These are phyloP conservation scores for Agaricus sinodeliciosus DNA, from an alignment of 768 basidiomycete species.

Conservation along the genomic window DNA sequence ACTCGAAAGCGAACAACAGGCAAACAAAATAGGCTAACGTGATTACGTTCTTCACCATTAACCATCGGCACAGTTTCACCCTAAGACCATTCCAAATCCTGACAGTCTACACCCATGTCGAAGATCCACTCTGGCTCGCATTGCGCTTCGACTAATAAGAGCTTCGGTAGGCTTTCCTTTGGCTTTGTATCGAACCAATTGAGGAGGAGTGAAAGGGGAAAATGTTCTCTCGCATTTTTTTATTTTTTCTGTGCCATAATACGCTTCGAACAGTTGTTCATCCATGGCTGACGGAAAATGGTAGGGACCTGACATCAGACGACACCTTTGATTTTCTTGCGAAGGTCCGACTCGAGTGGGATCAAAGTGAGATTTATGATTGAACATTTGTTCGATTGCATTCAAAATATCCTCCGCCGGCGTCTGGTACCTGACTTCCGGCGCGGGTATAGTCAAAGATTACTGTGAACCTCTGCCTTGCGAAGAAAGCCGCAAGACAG, in stretches of 20 bases:
- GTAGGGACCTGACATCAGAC: conserved; percentile 43
- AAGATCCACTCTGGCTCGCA: conserved; percentile 43
- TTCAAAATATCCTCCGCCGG: conserved; percentile 53
- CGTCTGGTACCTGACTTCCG: conserved; percentile 47
- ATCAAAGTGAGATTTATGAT: conserved; percentile 30
- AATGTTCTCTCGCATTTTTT: neutral
- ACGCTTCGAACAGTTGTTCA: conserved; percentile 25
- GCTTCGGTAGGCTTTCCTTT: conserved; percentile 34
- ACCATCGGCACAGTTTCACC: conserved; percentile 26
- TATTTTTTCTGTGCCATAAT: conserved; percentile 18
- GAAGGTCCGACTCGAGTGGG: conserved; percentile 20
- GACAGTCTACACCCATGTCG: conserved; percentile 30
- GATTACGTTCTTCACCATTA: conserved; percentile 50
- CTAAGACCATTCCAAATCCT: conserved; percentile 25
- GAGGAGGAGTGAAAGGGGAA: neutral
- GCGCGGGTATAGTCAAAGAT: conserved; percentile 63
- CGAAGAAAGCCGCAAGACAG: conserved; percentile 57
- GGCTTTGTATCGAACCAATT: conserved; percentile 22
- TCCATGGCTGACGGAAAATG: conserved; percentile 23
- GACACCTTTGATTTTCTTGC: conserved; percentile 34
- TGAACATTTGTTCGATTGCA: conserved; percentile 46
- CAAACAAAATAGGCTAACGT: conserved; percentile 48
- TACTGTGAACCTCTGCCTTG: conserved; percentile 47
- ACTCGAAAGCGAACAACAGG: conserved; percentile 38
- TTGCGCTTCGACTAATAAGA: conserved; percentile 45